A percentile compares a stretch with the other conserved stretches of the same genome.
Evolutionary conservation across 1,139 yeast genomes (phyloP).

Genomic region (Hyphopichia burtonii): DNA sequence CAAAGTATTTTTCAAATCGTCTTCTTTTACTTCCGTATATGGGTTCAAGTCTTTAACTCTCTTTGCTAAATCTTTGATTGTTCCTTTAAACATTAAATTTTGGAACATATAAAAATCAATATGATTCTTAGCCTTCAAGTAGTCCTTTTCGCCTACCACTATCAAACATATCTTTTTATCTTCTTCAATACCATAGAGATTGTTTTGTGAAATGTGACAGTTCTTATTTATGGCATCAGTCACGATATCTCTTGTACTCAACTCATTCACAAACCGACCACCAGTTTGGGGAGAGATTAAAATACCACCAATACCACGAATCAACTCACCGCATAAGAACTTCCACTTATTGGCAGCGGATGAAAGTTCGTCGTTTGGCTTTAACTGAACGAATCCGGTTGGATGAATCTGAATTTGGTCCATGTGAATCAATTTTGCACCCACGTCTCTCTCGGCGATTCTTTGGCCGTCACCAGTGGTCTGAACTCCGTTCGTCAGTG

Average conservation of each 20-base stretch:
- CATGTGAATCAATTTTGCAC: slow-evolving; percentile 35
- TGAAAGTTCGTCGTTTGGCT: slow-evolving; percentile 8
- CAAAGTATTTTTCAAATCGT: slow-evolving; percentile 12
- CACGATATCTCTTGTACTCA: slow-evolving; percentile 32
- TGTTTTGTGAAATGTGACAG: slow-evolving; percentile 17
- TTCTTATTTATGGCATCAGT: slow-evolving; percentile 23
- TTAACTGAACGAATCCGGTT: slow-evolving; percentile 33
- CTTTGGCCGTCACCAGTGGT: slow-evolving; percentile 42
- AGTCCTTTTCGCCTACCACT: slow-evolving; percentile 26
- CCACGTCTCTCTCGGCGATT: slow-evolving; percentile 29
- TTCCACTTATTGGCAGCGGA: slow-evolving; percentile 21
- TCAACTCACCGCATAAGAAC: slow-evolving; percentile 37
- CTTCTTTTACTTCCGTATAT: slow-evolving; percentile 7
- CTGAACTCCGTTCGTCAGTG: slow-evolving; percentile 35
- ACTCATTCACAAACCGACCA: slow-evolving; percentile 33
- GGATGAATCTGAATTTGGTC: slow-evolving; percentile 40
- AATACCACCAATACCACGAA: slow-evolving; percentile 41
- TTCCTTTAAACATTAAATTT: slow-evolving; percentile 27
- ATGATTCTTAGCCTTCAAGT: slow-evolving; percentile 25
- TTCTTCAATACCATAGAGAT: slow-evolving; percentile 7
- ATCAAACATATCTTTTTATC: slow-evolving; percentile 22
- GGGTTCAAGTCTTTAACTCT: slow-evolving; percentile 16
- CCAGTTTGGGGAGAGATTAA: slow-evolving; percentile 31
- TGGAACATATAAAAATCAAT: slow-evolving; percentile 29
- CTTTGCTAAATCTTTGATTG: slow-evolving; percentile 16